Conservation (phyloP, 306 rosid genomes). For the Cicer bijugum region DNA sequence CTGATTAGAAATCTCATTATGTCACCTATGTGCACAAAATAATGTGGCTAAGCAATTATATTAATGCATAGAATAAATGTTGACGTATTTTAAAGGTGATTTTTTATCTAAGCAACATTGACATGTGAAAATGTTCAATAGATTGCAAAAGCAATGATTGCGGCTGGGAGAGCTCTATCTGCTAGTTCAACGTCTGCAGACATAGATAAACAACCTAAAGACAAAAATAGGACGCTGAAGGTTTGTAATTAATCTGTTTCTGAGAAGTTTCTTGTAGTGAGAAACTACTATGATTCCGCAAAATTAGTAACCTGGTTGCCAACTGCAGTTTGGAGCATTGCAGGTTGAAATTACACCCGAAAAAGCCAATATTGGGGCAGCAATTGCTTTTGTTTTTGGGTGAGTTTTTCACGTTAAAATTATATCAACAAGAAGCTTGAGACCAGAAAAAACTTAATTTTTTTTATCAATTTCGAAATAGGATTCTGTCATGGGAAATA, state of each 20-base stretch:
- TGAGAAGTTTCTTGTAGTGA: conserved; percentile 30
- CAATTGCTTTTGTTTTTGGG: conserved; percentile 72
- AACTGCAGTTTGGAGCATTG: conserved; percentile 84
- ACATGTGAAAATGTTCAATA: conserved; percentile 50
- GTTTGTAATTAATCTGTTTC: conserved; percentile 49
- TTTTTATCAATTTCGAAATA: conserved; percentile 41
- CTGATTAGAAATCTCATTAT: too few relatives aligned
- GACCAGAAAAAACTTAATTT: background rate
- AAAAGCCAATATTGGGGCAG: conserved; percentile 78
- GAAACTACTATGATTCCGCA: conserved; percentile 29
- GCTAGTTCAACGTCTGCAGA: conserved; percentile 54
- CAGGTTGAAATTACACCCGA: conserved; percentile 82
- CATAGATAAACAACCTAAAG: conserved; percentile 58
- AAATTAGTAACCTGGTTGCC: conserved; percentile 42
- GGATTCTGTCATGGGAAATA: conserved; percentile 85
- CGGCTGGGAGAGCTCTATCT: conserved; percentile 73
- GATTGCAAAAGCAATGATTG: conserved; percentile 78
- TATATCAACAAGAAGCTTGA: conserved; percentile 24
- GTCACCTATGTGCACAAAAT: background rate
- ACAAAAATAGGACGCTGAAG: conserved; percentile 70
- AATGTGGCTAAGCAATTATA: background rate
- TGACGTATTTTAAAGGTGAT: conserved; percentile 25
- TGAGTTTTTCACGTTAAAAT: conserved; percentile 43
- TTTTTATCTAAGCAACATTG: conserved; percentile 40
- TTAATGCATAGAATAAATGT: conserved; percentile 12